A percentile compares a stretch with the other conserved stretches of the same genome.
Conservation (phyloP, 2,329 filamentous ascomycete species). For the Colletotrichum aenigma region DNA sequence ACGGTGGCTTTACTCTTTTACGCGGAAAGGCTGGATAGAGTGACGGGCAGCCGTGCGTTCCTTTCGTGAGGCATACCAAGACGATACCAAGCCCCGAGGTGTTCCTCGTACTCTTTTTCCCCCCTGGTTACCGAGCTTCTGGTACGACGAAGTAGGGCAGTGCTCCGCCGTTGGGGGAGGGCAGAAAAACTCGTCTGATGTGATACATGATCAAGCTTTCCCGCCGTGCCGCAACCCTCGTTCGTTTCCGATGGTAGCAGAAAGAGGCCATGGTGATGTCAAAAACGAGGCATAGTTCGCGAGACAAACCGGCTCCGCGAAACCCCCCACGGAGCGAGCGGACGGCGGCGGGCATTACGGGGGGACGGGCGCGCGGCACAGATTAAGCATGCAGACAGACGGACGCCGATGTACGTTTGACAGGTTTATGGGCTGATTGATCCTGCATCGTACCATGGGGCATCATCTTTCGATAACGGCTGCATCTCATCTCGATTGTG, state of each 20-base stretch:
- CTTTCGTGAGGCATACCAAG: neutral
- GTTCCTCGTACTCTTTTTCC: neutral
- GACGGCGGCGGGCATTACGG: neutral
- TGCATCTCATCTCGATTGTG: neutral
- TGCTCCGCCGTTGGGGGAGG: neutral
- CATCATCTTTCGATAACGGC: neutral
- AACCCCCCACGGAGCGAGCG: neutral
- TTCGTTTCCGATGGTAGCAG: neutral
- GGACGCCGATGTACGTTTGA: neutral
- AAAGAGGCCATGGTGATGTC: neutral
- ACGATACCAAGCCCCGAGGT: neutral
- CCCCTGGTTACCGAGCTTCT: neutral
- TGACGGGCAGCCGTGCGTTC: neutral
- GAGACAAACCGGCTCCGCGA: neutral
- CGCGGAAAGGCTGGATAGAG: neutral
- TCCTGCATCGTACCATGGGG: neutral
- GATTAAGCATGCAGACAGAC: neutral
- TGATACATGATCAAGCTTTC: neutral
- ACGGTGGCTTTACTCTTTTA: neutral
- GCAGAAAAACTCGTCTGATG: neutral
- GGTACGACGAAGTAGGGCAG: neutral
- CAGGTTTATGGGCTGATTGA: neutral
- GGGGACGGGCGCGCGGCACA: neutral
- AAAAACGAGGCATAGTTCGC: neutral
- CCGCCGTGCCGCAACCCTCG: neutral